These are phyloP conservation scores for Gliomastix tumulicola DNA, from an alignment of 2,329 filamentous ascomycete genomes.

Conservation along the genomic window DNA sequence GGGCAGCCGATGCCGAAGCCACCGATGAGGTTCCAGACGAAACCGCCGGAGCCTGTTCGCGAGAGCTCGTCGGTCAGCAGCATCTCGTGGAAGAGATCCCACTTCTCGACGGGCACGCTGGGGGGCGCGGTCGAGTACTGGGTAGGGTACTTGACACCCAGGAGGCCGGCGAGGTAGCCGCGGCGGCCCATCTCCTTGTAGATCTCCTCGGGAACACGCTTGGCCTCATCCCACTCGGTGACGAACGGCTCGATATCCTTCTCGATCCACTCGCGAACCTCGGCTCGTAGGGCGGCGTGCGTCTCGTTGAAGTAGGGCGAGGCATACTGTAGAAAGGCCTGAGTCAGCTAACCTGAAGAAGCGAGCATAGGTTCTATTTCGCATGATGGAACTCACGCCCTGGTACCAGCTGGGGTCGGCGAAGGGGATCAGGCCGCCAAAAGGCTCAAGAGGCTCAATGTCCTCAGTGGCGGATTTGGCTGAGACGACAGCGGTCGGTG, in stretches of 20 bases:
- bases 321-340: conserved; percentile 73
- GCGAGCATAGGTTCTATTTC: no score
- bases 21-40: conserved; percentile 95
- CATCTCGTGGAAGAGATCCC: conserved; percentile 98
- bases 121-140: conserved; percentile 66
- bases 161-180: conserved; percentile 86
- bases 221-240: conserved; percentile 94
- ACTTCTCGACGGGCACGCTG: conserved; percentile 78
- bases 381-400: conserved; percentile 52
- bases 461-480: conserved; percentile 30
- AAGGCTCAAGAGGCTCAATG: conserved; percentile 74
- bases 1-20: conserved; percentile 96
- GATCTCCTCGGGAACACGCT: conserved; percentile 78
- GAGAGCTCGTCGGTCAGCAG: conserved; percentile 91
- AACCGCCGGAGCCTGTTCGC: conserved; percentile 79
- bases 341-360: background rate
- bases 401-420: conserved; percentile 94
- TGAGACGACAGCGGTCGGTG: conserved; percentile 24
- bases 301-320: conserved; percentile 95
- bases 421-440: conserved; percentile 82
- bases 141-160: conserved; percentile 76
- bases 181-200: conserved; percentile 94
- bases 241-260: conserved; percentile 84
- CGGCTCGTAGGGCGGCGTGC: conserved; percentile 82
- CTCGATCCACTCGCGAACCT: conserved; percentile 90